Conservation (phyloP, 257 asterid species). For the Henckelia pumila region DNA sequence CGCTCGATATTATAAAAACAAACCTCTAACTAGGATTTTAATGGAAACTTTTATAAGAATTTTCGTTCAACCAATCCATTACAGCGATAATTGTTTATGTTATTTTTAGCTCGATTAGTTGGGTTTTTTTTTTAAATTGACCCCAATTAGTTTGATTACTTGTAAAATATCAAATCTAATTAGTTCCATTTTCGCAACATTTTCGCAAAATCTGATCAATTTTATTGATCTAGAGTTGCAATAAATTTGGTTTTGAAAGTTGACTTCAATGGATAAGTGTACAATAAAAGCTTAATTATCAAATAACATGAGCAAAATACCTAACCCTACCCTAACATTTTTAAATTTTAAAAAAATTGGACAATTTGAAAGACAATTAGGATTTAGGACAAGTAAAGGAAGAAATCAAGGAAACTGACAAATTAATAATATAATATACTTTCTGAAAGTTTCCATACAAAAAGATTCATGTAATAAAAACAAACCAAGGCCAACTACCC, state of each 20-base stretch:
- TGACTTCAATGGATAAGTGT: neutral
- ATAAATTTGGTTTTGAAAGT: neutral
- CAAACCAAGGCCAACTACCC: constrained; percentile 34
- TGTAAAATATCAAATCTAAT: neutral
- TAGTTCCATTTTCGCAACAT: neutral
- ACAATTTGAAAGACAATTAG: constrained; percentile 11
- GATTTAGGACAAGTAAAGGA: constrained; percentile 5
- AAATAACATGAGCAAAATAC: neutral
- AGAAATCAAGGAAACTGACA: constrained; percentile 28
- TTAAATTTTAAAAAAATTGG: neutral
- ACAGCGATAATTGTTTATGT: no score
- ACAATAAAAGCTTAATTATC: constrained; percentile 10
- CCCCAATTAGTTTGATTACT: neutral
- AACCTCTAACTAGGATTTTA: no score
- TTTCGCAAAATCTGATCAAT: no score
- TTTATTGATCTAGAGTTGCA: no score
- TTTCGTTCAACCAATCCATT: no score
- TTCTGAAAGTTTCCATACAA: constrained; percentile 24
- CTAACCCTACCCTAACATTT: neutral
- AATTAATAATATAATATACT: constrained; percentile 8
- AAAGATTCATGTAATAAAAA: constrained; percentile 6
- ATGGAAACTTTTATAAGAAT: no score
- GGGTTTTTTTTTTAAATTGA: no score
- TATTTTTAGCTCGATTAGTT: neutral
- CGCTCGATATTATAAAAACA: no score